Base-by-base conservation (phyloP, 2,329 filamentous ascomycete species). In the Sporothrix sp. region DNA sequence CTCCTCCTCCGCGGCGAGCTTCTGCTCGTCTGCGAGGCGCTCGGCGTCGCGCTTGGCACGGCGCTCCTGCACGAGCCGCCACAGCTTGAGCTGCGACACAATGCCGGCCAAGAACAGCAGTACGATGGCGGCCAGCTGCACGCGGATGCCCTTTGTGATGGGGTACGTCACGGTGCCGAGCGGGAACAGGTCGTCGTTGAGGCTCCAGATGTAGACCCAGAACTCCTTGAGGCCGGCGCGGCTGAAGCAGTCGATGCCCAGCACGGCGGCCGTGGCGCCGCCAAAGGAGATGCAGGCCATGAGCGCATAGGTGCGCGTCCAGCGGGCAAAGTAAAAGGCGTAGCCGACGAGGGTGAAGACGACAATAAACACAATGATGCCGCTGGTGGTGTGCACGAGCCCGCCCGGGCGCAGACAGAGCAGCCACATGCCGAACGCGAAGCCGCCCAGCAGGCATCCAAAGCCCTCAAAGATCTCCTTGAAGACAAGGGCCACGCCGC, bases 201-300 rank as follows among this genome's bases (percentile, higher is more conserved):
- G 67, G 40, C 71, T 71, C 91, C 91, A 97, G 33, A 95, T 74
- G 63, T 94, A 97, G 6, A 87, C 76, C 91, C 91, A 97, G 58
- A 96, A 96, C 64, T 97, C 91, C 65, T 95, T 96, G 59, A 95
- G 70, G 0, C 91, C 91, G n/a, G 89, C 88, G 55, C 81, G 75
- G 60, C 83, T 91, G 60, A 91, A 94, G 65, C 88, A 95, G 64
- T 97, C 91, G 52, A 97, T 85, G 2, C 91, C 91, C 2, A 97
- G 67, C 13, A 95, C 78, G 1, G 84, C 73, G 3, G 79, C 79
- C 0, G 88, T 95, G 3, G 88, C 84, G 7, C 91, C 91, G 4
- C 81, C 76, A 62, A 96, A 94, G 0, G 90, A 79, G 11, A 88
- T 88, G 43, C 79, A 79, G 11, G 71, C 71, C 33, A 96, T 91